These are phyloP conservation scores for Colletotrichum cuscutae DNA, from an alignment of 2,329 filamentous ascomycete species.

Conservation along the genomic window DNA sequence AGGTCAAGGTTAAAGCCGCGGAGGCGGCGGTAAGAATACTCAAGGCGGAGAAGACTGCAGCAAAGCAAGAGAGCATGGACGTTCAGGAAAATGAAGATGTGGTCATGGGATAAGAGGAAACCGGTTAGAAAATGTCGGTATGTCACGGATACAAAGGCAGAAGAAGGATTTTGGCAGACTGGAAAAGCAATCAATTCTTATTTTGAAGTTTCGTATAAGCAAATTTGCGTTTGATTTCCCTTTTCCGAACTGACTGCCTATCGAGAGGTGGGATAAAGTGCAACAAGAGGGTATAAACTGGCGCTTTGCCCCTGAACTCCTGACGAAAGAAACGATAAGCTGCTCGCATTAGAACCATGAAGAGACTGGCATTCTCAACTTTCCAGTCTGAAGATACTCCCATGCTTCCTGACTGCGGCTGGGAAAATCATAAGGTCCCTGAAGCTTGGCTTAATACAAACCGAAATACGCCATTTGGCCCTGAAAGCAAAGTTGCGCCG, in stretches of 20 bases:
- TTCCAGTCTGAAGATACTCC: neutral
- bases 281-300: slow-evolving; percentile 19
- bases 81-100: neutral
- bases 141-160: neutral
- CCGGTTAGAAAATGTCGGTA: neutral
- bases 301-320: slow-evolving; percentile 15
- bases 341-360: neutral
- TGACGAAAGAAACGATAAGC: neutral
- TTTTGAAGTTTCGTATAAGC: neutral
- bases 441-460: neutral
- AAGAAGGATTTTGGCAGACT: neutral
- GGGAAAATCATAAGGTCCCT: too few relatives aligned
- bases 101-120: neutral
- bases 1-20: slow-evolving; percentile 67
- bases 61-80: neutral
- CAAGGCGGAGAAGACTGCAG: slow-evolving; percentile 33
- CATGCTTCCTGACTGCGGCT: neutral
- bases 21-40: slow-evolving; percentile 56
- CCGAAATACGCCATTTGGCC: too few relatives aligned
- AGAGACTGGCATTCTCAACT: neutral
- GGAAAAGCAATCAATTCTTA: neutral
- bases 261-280: neutral
- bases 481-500: neutral
- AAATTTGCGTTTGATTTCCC: neutral
- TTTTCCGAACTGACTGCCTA: neutral